phyloP scores from a whole-genome alignment of 1,139 yeast species.

The Fermentozyma sake region DNA sequence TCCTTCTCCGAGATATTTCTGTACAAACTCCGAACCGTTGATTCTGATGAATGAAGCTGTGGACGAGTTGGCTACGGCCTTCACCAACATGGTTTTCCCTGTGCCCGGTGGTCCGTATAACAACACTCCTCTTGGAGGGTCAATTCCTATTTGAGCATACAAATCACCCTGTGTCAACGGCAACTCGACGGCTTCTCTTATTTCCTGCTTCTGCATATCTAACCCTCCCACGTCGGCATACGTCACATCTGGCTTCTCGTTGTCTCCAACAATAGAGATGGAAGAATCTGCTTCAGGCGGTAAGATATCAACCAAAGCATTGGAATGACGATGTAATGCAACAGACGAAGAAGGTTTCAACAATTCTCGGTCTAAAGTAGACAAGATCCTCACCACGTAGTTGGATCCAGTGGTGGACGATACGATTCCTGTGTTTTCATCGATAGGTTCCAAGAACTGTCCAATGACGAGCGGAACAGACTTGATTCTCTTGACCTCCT shows the following conservation, averaged over 20 bases:
- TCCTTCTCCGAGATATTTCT: constrained; percentile 97
- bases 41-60: constrained; percentile 96
- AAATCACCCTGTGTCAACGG: constrained; percentile 95
- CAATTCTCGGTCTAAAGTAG: constrained; percentile 91
- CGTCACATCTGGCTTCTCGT: constrained; percentile 87
- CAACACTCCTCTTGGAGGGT: constrained; percentile 97
- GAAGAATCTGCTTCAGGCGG: constrained; percentile 99
- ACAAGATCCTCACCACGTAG: constrained; percentile 89
- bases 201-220: constrained; percentile 99
- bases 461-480: constrained; percentile 98
- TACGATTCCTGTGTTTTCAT: constrained; percentile 93
- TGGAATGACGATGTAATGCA: constrained; percentile 96
- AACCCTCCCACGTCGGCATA: constrained; percentile 97
- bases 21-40: constrained; percentile 97
- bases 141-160: constrained; percentile 96
- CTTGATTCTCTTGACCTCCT: constrained; percentile 95
- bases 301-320: constrained; percentile 91
- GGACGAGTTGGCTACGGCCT: constrained; percentile 96
- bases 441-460: constrained; percentile 95
- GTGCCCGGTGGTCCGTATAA: constrained; percentile 99
- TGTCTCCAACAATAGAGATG: constrained; percentile 90
- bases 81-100: constrained; percentile 97
- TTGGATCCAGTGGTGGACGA: constrained; percentile 97
- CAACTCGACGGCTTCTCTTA: constrained; percentile 95
- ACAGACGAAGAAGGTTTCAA: constrained; percentile 94